These are phyloP conservation scores for Dioscorea cayenensis DNA, from an alignment of 116 monocot genomes.

Conservation along the genomic window DNA sequence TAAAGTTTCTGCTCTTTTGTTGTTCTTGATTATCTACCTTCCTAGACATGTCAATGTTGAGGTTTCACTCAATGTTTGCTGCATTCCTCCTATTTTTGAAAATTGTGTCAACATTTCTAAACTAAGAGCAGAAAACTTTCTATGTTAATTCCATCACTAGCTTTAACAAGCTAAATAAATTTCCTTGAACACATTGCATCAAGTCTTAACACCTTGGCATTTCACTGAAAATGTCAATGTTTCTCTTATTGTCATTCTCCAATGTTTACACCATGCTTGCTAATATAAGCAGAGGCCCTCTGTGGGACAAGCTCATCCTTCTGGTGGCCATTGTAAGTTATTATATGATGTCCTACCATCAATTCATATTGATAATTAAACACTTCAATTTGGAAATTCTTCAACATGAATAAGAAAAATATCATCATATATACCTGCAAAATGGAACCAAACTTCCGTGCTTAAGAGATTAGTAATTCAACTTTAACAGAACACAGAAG, in stretches of 20 bases:
- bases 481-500: not conserved
- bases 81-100: constrained; percentile 34
- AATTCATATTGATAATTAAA: not conserved
- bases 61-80: constrained; percentile 44
- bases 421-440: not conserved
- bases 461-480: not conserved
- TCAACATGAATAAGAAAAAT: not conserved
- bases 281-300: not conserved
- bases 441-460: not conserved
- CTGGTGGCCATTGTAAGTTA: not conserved
- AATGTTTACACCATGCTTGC: not conserved
- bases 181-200: constrained; percentile 13
- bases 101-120: constrained; percentile 46
- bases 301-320: not conserved
- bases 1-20: no score
- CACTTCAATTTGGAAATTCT: not conserved
- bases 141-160: not conserved
- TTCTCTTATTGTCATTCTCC: not conserved
- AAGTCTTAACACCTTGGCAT: not conserved
- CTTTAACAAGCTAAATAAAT: no score
- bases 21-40: constrained; percentile 13
- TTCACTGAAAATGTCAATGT: not conserved
- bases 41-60: constrained; percentile 45
- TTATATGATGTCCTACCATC: not conserved
- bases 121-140: not conserved